Evolutionary conservation across 2,329 filamentous ascomycete genomes (phyloP), one percentile per base, ranked within the genome.

Genomic region (Diaporthe sp.): DNA sequence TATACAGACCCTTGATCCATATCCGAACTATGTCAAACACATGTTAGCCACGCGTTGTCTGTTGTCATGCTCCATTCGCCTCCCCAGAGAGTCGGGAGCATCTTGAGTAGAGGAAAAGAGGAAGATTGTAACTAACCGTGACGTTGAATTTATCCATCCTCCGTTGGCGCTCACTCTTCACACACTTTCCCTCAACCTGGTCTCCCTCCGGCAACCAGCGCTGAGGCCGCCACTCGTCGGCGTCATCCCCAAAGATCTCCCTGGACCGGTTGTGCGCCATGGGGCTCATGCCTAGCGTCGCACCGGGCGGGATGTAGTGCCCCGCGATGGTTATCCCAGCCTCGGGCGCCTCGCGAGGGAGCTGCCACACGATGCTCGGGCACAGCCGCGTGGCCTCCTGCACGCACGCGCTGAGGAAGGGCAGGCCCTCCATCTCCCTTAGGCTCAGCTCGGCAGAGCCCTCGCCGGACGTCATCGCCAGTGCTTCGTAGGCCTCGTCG

Each of bases 201-300:
- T 39, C 57, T 20, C 7, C n/a, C 3, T 7, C 8, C 4, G 60
- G 60, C 25, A 65, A 1, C 60, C 60, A 65, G n/a, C 60, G 60
- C 17, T 47, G 39, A 28, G 60, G 60, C 39, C 60, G 39, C 60
- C 60, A 65, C 39, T 65, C 60, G 13, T 65, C 60, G 39, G 60
- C 60, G 13, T 65, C 60, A 22, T 65, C 39, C 12, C 60, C 60
- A 47, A 65, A 65, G 15, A 65, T 65, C 60, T 65, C 60, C 60
- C 47, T 65, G 39, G 60, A 65, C 3, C 60, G 39, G 8, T 65
- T 65, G 60, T 65, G 60, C 1, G 60, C 39, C 15, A 65, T 65
- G 15, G 60, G 60, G 17, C 60, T 65, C 60, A 65, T 65, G 13
- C 60, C 25, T 15, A 65, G 13, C 12, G 60, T 47, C 6, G 39